Conservation (phyloP, 495 filamentous ascomycete genomes). For the Astrocystis sublimbata region DNA sequence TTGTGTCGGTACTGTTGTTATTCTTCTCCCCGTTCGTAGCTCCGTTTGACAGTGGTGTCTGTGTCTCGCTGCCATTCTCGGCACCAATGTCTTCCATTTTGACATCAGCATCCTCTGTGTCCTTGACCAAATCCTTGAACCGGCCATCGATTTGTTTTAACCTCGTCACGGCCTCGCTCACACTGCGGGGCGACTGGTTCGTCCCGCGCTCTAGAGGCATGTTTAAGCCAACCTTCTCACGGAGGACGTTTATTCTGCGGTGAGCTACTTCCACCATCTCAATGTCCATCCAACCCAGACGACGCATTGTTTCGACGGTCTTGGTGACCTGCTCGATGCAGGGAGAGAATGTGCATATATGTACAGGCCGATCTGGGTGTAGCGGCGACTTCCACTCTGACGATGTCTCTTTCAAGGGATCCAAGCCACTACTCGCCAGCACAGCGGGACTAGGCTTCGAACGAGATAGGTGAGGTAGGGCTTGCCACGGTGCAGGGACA, state of each 20-base stretch:
- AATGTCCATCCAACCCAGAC: conserved; percentile 85
- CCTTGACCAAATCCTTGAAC: conserved; percentile 55
- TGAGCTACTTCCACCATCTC: conserved; percentile 86
- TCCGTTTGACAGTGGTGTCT: conserved; percentile 18
- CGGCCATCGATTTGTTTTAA: conserved; percentile 71
- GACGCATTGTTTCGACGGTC: conserved; percentile 75
- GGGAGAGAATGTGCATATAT: conserved; percentile 91
- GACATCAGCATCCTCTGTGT: conserved; percentile 26
- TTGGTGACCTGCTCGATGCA: conserved; percentile 93
- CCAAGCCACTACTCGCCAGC: conserved; percentile 18
- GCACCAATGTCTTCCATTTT: conserved; percentile 23
- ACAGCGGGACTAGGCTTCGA: conserved; percentile 38
- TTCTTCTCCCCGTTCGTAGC: conserved; percentile 18
- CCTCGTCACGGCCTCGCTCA: conserved; percentile 74
- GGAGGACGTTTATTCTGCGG: conserved; percentile 72
- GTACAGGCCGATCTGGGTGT: conserved; percentile 62
- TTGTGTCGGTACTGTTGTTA: conserved; percentile 11
- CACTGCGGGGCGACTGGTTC: conserved; percentile 60
- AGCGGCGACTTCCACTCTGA: conserved; percentile 63
- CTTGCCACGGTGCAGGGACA: conserved; percentile 89
- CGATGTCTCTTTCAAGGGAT: conserved; percentile 13
- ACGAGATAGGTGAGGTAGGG: conserved; percentile 79
- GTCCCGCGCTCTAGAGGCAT: conserved; percentile 42
- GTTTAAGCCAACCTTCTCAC: conserved; percentile 71
- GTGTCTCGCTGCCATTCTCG: conserved; percentile 23